Evolutionary conservation across 2,329 filamentous ascomycete genomes (phyloP).

Genomic region (Cryoendolithus antarcticus): DNA sequence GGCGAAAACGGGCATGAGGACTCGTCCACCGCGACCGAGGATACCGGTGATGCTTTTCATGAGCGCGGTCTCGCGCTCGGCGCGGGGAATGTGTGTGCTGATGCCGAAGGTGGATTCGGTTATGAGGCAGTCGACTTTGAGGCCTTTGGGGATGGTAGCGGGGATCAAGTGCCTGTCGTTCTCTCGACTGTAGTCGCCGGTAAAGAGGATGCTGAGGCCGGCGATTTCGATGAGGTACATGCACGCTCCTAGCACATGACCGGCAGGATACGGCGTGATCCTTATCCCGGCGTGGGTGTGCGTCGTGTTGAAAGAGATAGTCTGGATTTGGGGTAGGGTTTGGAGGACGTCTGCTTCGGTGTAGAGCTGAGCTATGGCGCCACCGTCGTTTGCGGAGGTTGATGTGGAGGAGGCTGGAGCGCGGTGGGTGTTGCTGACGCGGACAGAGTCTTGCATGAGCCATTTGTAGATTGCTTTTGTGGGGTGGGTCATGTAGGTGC

Average conservation of each 20-base stretch:
- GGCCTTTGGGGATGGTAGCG: constrained; percentile 72
- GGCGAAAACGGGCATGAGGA: constrained; percentile 90
- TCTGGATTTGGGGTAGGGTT: constrained; percentile 88
- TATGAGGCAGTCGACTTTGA: constrained; percentile 92
- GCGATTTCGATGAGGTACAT: constrained; percentile 99
- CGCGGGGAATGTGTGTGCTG: constrained; percentile 77
- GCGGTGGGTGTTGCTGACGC: constrained; percentile 49
- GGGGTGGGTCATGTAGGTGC: constrained; percentile 98
- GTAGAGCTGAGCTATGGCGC: constrained; percentile 58
- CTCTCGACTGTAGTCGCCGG: constrained; percentile 92
- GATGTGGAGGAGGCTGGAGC: constrained; percentile 5
- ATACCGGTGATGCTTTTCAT: constrained; percentile 94
- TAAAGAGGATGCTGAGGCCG: constrained; percentile 92
- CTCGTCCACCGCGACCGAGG: constrained; percentile 80
- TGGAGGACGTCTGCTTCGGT: constrained; percentile 91
- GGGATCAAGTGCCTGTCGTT: constrained; percentile 93
- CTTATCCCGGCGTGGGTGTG: constrained; percentile 94
- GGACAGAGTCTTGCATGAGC: constrained; percentile 93
- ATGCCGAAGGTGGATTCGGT: constrained; percentile 97
- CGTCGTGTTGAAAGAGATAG: constrained; percentile 96
- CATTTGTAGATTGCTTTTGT: constrained; percentile 99
- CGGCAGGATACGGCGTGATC: constrained; percentile 92
- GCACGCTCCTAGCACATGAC: constrained; percentile 92
- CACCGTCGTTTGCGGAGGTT: constrained; percentile 17
- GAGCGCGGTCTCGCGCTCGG: constrained; percentile 82